These are phyloP conservation scores for Kregervanrija pseudodelftensis DNA, from an alignment of 805 yeast species.

Conservation along the genomic window DNA sequence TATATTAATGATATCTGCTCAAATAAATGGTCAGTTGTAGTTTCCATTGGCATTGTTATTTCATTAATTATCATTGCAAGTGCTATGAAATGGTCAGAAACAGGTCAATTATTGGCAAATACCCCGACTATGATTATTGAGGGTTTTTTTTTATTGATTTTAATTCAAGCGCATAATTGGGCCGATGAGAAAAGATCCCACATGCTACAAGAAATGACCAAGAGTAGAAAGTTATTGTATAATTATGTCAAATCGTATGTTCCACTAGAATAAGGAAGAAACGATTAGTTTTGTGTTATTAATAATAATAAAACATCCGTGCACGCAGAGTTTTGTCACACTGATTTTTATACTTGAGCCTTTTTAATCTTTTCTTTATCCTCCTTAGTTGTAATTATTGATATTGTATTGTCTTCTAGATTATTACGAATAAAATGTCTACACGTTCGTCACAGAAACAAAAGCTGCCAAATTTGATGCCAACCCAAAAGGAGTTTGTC, in stretches of 20 bases:
- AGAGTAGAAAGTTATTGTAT: constrained; percentile 7
- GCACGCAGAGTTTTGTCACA: not conserved
- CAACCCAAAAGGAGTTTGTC: constrained; percentile 61
- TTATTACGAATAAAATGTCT: constrained; percentile 4
- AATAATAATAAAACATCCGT: not conserved
- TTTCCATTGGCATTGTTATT: constrained; percentile 23
- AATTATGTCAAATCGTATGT: constrained; percentile 3
- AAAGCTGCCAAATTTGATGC: constrained; percentile 31
- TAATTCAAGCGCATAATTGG: constrained; percentile 32
- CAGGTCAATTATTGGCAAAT: constrained; percentile 34
- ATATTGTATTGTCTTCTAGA: not conserved
- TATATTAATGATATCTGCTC: constrained; percentile 27
- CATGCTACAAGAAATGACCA: constrained; percentile 7
- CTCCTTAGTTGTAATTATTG: not conserved
- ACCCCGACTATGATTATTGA: constrained; percentile 40
- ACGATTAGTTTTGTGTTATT: no score
- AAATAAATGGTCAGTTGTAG: constrained; percentile 25
- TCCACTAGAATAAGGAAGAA: not conserved
- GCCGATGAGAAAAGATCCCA: constrained; percentile 12
- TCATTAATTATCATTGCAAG: constrained; percentile 28
- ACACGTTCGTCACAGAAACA: constrained; percentile 10
- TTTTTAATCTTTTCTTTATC: no score
- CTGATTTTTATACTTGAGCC: no score
- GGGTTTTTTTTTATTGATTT: constrained; percentile 32
- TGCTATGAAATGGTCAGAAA: constrained; percentile 30